Evolutionary conservation across 495 filamentous ascomycete species (phyloP).

Genomic region (Daldinia grandis): DNA sequence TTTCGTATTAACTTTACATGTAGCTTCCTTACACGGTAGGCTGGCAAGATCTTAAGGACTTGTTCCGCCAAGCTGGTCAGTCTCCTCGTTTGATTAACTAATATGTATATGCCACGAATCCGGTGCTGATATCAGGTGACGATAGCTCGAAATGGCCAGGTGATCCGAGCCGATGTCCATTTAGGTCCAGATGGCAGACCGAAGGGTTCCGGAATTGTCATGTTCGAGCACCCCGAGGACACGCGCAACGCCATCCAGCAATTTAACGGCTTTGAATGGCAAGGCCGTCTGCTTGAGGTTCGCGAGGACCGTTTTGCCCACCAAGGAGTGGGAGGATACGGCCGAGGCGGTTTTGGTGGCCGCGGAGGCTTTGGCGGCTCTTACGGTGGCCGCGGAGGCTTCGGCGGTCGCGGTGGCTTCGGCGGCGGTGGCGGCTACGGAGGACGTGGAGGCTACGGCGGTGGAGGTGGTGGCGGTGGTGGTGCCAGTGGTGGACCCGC

Average conservation of each 20-base stretch:
- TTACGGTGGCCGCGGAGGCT: conserved; percentile 65
- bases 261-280: conserved; percentile 99
- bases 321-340: conserved; percentile 60
- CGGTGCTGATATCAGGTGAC: conserved; percentile 7
- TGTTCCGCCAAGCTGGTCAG: conserved; percentile 98
- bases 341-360: conserved; percentile 63
- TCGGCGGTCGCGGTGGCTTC: conserved; percentile 60
- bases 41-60: conserved; percentile 99
- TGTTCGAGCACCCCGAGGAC: conserved; percentile 93
- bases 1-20: conserved; percentile 50
- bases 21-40: conserved; percentile 97
- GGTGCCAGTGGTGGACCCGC: conserved; percentile 50
- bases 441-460: conserved; percentile 52
- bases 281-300: conserved; percentile 90
- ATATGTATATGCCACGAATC: not conserved
- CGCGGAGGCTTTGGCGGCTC: conserved; percentile 66
- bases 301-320: conserved; percentile 95
- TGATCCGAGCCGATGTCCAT: conserved; percentile 97
- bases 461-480: conserved; percentile 40
- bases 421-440: conserved; percentile 48
- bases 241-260: conserved; percentile 94
- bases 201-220: conserved; percentile 95
- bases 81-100: conserved; percentile 27
- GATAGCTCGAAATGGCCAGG: conserved; percentile 72
- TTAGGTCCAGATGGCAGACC: conserved; percentile 90